Conservation (phyloP, 2,329 filamentous ascomycete species). For the Stagonosporopsis tanaceti region DNA sequence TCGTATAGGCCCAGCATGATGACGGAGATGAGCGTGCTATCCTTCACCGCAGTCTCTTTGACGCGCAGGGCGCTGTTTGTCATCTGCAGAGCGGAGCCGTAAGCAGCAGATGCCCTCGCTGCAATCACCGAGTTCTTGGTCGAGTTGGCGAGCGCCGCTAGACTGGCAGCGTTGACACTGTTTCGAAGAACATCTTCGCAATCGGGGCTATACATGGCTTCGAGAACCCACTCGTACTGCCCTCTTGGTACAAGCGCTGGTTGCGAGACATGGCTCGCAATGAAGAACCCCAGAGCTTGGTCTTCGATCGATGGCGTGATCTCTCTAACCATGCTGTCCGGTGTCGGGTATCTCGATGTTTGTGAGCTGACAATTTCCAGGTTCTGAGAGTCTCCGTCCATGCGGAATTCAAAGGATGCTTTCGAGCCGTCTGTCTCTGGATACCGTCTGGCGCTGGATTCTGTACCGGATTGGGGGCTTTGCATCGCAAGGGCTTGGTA, state of each 20-base stretch:
- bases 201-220: conserved; percentile 28
- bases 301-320: conserved; percentile 37
- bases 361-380: background rate
- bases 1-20: conserved; percentile 47
- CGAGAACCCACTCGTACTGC: conserved; percentile 39
- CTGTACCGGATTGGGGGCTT: background rate
- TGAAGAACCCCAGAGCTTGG: conserved; percentile 42
- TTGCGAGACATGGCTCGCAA: conserved; percentile 37
- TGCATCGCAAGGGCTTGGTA: conserved; percentile 36
- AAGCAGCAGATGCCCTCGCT: conserved; percentile 37
- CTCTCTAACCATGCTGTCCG: conserved; percentile 20
- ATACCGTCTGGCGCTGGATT: background rate
- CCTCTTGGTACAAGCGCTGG: conserved; percentile 36
- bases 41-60: conserved; percentile 28
- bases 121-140: conserved; percentile 32
- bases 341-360: conserved; percentile 21
- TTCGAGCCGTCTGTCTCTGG: background rate
- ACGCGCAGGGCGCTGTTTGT: conserved; percentile 35
- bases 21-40: conserved; percentile 41
- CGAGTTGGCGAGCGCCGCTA: conserved; percentile 37
- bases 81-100: conserved; percentile 33
- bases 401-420: background rate
- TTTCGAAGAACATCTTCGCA: conserved; percentile 29
- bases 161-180: conserved; percentile 35
- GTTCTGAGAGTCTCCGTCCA: background rate